A percentile compares a stretch with the other conserved stretches of the same genome.
Evolutionary conservation across 2,329 filamentous ascomycete species (phyloP).

Genomic region (Pseudogymnoascus sp.): DNA sequence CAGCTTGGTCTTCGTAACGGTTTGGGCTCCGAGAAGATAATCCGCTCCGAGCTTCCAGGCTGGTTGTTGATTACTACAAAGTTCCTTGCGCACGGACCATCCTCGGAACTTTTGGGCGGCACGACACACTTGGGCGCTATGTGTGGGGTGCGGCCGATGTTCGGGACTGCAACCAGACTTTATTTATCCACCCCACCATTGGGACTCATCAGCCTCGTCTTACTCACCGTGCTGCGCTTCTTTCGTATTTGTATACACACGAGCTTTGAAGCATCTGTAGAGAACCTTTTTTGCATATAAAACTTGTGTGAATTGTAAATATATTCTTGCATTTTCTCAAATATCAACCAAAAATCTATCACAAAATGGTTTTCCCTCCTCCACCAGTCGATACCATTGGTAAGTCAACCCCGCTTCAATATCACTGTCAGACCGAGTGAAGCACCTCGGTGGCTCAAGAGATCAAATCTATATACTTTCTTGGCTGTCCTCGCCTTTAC

Average conservation of each 20-base stretch:
- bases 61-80: not conserved
- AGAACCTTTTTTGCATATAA: not conserved
- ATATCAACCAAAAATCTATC: not conserved
- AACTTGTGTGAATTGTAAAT: not conserved
- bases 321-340: not conserved
- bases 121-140: not conserved
- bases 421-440: not conserved
- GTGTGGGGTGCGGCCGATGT: conserved; percentile 4
- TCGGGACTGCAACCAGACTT: conserved; percentile 4
- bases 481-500: not conserved
- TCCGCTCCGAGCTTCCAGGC: not conserved
- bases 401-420: conserved; percentile 26
- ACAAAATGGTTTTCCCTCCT: conserved; percentile 55
- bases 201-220: conserved; percentile 3
- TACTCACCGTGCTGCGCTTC: not conserved
- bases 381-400: conserved; percentile 69
- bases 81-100: not conserved
- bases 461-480: not conserved
- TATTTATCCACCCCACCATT: conserved; percentile 1
- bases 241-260: not conserved
- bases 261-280: not conserved
- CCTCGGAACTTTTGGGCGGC: not conserved
- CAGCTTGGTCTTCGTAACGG: conserved; percentile 9
- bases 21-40: not conserved
- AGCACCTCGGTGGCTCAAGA: not conserved